Conservation (phyloP, 1,284 basidiomycete genomes). For the Vanrija pseudolonga region DNA sequence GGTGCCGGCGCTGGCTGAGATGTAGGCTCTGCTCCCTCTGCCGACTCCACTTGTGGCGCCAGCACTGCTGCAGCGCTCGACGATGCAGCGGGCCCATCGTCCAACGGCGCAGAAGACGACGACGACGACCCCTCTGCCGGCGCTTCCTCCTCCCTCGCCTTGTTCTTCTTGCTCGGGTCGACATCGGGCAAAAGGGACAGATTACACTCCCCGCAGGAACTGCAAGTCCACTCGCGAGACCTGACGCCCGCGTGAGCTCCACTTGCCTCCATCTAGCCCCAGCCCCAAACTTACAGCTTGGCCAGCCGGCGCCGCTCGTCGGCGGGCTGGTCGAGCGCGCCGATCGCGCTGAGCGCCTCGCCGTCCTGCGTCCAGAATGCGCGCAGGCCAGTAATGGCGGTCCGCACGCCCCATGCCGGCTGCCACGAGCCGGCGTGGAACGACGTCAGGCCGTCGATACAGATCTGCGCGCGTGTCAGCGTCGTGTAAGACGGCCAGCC, state of each 20-base stretch:
- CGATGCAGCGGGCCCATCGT: background rate
- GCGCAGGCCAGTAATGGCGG: slow-evolving; percentile 87
- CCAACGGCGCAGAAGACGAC: too few species aligned
- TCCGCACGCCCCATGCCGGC: slow-evolving; percentile 95
- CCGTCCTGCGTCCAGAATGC: slow-evolving; percentile 87
- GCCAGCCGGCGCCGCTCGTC: slow-evolving; percentile 78
- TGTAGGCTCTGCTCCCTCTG: background rate
- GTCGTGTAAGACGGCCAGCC: slow-evolving; percentile 18
- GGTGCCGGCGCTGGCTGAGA: background rate
- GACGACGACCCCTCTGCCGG: too few species aligned
- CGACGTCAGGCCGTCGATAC: slow-evolving; percentile 81
- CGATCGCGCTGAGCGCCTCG: slow-evolving; percentile 83
- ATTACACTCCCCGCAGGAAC: slow-evolving; percentile 67
- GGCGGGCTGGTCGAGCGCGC: slow-evolving; percentile 75
- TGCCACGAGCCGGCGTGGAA: slow-evolving; percentile 68
- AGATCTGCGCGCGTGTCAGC: slow-evolving; percentile 60
- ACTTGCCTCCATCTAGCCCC: background rate
- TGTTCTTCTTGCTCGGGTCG: background rate
- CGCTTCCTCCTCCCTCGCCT: too few species aligned
- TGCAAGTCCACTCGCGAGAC: slow-evolving; percentile 76
- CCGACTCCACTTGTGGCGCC: too few species aligned
- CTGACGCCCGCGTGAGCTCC: slow-evolving; percentile 51
- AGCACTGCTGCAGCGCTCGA: background rate
- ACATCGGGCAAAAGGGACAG: slow-evolving; percentile 57
- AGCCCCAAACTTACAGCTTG: slow-evolving; percentile 57